Evolutionary conservation across 2,329 filamentous ascomycete species (phyloP).

Genomic region (Dissoconium aciculare): DNA sequence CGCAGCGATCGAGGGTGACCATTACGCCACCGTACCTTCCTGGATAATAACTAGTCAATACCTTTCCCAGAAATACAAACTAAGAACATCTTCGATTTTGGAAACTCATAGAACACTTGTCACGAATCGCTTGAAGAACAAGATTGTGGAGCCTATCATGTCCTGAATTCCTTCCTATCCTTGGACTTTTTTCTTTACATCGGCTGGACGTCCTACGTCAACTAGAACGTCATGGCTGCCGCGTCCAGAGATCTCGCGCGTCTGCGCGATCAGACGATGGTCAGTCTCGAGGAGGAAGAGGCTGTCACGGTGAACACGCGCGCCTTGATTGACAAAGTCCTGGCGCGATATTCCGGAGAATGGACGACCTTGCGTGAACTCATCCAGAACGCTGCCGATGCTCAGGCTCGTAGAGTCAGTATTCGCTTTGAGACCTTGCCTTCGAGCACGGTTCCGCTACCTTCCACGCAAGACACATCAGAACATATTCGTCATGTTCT

Average conservation of each 20-base stretch:
- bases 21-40: too few relatives aligned
- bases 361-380: conserved; percentile 80
- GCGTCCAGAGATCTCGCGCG: conserved; percentile 18
- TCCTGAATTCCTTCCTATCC: too few relatives aligned
- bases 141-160: too few relatives aligned
- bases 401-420: conserved; percentile 73
- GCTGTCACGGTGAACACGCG: conserved; percentile 96
- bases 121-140: too few relatives aligned
- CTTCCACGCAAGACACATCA: conserved; percentile 50
- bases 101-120: too few relatives aligned
- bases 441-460: conserved; percentile 58
- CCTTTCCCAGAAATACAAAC: too few relatives aligned
- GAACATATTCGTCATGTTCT: conserved; percentile 69
- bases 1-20: too few relatives aligned
- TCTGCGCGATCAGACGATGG: conserved; percentile 74
- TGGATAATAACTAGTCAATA: too few relatives aligned
- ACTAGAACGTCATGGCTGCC: conserved; percentile 10
- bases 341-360: conserved; percentile 91
- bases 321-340: conserved; percentile 91
- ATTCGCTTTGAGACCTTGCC: conserved; percentile 88
- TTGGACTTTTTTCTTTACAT: neutral
- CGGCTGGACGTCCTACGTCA: too few relatives aligned
- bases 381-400: conserved; percentile 96
- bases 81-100: too few relatives aligned
- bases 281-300: conserved; percentile 78